These are phyloP conservation scores for Ogataea kodamae DNA, from an alignment of 805 yeast genomes.

Conservation along the genomic window DNA sequence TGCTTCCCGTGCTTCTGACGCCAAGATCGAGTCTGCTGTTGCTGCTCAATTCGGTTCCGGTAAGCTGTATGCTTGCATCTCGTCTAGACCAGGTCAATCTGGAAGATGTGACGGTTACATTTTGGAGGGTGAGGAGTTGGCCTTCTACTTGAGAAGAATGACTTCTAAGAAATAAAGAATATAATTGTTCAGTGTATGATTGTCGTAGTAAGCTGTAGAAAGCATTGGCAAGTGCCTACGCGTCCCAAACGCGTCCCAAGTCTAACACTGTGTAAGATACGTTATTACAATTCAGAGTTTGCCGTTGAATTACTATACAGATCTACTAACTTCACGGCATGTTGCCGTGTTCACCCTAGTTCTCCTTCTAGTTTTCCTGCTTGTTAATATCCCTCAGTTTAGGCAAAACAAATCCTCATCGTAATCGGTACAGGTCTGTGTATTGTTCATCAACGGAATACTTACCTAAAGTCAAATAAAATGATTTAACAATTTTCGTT, in stretches of 20 bases:
- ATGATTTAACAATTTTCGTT: conserved; percentile 1
- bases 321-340: too few relatives aligned
- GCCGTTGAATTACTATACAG: too few relatives aligned
- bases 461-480: conserved; percentile 2
- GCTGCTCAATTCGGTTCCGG: conserved; percentile 98
- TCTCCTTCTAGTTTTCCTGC: conserved; percentile 2
- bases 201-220: too few relatives aligned
- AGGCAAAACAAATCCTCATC: conserved; percentile 10
- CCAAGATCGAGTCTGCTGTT: conserved; percentile 87
- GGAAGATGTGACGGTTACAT: conserved; percentile 99
- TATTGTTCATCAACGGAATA: conserved; percentile 11
- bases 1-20: conserved; percentile 83
- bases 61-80: conserved; percentile 96
- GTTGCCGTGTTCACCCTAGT: too few relatives aligned
- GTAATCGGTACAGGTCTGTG: conserved; percentile 13
- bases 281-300: too few relatives aligned
- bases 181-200: conserved; percentile 2
- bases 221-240: too few relatives aligned
- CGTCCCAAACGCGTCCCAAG: too few relatives aligned
- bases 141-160: conserved; percentile 99
- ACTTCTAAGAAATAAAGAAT: conserved; percentile 90
- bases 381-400: conserved; percentile 11
- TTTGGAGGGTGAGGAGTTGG: conserved; percentile 99
- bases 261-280: too few relatives aligned
- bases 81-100: conserved; percentile 99